Conservation (phyloP, 768 basidiomycete species). For the Boletus eberwhitei region DNA sequence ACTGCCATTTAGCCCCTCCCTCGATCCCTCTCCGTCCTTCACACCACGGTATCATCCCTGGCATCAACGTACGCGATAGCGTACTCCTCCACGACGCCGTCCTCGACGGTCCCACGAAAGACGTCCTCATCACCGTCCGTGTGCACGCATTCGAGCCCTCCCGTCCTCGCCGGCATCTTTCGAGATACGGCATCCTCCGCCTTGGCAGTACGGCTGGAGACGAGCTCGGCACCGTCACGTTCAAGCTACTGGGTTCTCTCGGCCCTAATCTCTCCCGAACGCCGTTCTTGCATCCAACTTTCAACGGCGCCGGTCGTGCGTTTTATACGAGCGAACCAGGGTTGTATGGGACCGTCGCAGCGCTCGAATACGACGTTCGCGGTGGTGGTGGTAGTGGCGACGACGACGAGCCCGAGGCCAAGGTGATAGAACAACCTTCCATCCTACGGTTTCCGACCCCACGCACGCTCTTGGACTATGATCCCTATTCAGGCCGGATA, state of each 20-base stretch:
- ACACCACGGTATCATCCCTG: conserved; percentile 8
- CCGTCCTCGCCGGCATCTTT: not conserved
- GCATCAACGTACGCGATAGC: not conserved
- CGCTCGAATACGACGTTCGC: conserved; percentile 15
- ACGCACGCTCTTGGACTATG: conserved; percentile 14
- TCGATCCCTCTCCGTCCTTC: conserved; percentile 4
- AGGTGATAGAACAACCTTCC: conserved; percentile 1
- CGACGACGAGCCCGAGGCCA: not conserved
- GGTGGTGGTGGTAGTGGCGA: no score
- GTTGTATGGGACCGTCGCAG: not conserved
- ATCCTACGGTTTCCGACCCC: not conserved
- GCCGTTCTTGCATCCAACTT: conserved; percentile 7
- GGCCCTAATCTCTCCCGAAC: not conserved
- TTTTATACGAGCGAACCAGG: not conserved
- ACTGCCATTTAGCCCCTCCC: not conserved
- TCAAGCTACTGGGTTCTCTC: conserved; percentile 3
- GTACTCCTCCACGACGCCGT: conserved; percentile 15
- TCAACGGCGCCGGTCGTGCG: conserved; percentile 14
- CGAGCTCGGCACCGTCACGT: conserved; percentile 6
- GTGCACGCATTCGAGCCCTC: not conserved
- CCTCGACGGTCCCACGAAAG: conserved; percentile 6
- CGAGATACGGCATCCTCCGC: conserved; percentile 8
- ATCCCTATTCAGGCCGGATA: conserved; percentile 20
- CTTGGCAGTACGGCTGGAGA: not conserved
- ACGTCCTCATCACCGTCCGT: conserved; percentile 7